phyloP scores from a whole-genome alignment of 192 early-diverging fungal genomes.

The Entomortierella chlamydospora region DNA sequence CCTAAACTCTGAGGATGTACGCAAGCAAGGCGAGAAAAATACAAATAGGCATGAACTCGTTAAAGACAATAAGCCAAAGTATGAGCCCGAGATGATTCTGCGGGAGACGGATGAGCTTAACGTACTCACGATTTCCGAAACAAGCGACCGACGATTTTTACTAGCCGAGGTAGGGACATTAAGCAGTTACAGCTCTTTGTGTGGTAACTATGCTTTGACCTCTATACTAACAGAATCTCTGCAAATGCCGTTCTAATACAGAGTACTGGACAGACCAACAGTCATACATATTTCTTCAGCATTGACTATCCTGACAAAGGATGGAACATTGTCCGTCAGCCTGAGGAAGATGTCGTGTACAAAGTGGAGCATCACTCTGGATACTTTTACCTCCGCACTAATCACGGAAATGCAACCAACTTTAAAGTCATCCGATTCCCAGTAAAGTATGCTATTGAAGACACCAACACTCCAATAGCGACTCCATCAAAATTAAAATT shows the following conservation, averaged over 20 bases:
- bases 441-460: background rate
- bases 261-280: conserved; percentile 32
- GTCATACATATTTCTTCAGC: conserved; percentile 25
- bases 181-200: no score
- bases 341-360: conserved; percentile 26
- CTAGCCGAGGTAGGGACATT: conserved; percentile 23
- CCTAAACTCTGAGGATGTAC: background rate
- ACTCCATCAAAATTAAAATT: no score
- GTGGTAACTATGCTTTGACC: background rate
- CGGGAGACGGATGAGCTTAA: conserved; percentile 30
- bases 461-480: background rate
- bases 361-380: conserved; percentile 51
- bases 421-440: conserved; percentile 42
- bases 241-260: background rate
- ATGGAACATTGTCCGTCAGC: conserved; percentile 27
- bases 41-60: background rate
- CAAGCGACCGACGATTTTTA: conserved; percentile 28
- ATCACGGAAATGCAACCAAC: conserved; percentile 17
- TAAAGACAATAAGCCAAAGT: background rate
- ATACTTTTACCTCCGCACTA: conserved; percentile 40
- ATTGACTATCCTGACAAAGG: conserved; percentile 24
- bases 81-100: conserved; percentile 31
- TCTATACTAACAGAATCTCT: background rate
- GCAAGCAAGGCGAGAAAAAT: background rate
- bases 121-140: conserved; percentile 4